Percentiles rank a stretch among this genome's conserved stretches.
Evolutionary conservation across 1,284 basidiomycete genomes (phyloP).

Genomic region (Apiotrichum mycotoxinovorans): DNA sequence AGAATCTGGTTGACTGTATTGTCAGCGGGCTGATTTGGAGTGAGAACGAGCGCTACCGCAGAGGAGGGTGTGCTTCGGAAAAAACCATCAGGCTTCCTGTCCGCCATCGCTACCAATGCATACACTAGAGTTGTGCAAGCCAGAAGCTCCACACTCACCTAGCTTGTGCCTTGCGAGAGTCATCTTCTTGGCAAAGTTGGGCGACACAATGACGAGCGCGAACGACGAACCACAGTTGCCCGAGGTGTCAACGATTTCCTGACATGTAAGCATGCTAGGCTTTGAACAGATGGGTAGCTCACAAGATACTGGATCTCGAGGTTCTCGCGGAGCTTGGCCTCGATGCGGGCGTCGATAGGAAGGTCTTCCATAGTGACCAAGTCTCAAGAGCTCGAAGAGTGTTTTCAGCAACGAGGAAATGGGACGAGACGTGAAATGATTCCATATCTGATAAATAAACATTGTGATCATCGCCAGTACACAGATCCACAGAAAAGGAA

Average conservation of each 20-base stretch:
- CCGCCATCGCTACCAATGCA: too few relatives aligned
- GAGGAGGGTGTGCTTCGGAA: too few relatives aligned
- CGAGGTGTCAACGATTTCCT: conserved; percentile 34
- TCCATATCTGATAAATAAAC: conserved; percentile 11
- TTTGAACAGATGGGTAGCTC: background rate
- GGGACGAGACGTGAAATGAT: background rate
- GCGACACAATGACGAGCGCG: conserved; percentile 45
- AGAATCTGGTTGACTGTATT: conserved; percentile 45
- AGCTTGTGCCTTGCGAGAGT: conserved; percentile 48
- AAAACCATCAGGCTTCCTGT: too few relatives aligned
- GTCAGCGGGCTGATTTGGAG: conserved; percentile 8
- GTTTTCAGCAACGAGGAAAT: background rate
- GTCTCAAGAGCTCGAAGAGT: too few relatives aligned
- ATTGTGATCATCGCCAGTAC: background rate
- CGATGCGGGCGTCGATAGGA: conserved; percentile 18
- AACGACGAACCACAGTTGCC: conserved; percentile 50
- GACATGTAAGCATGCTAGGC: conserved; percentile 3
- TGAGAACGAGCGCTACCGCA: too few relatives aligned
- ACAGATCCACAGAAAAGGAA: too few relatives aligned
- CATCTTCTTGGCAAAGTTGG: conserved; percentile 46
- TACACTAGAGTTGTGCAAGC: background rate
- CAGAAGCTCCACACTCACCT: conserved; percentile 30
- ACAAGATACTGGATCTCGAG: conserved; percentile 18
- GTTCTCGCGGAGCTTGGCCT: conserved; percentile 17
- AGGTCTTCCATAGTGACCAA: background rate